These are phyloP conservation scores for Sanghuangporus sanghuang DNA, from an alignment of 1,284 basidiomycete genomes.

Conservation along the genomic window DNA sequence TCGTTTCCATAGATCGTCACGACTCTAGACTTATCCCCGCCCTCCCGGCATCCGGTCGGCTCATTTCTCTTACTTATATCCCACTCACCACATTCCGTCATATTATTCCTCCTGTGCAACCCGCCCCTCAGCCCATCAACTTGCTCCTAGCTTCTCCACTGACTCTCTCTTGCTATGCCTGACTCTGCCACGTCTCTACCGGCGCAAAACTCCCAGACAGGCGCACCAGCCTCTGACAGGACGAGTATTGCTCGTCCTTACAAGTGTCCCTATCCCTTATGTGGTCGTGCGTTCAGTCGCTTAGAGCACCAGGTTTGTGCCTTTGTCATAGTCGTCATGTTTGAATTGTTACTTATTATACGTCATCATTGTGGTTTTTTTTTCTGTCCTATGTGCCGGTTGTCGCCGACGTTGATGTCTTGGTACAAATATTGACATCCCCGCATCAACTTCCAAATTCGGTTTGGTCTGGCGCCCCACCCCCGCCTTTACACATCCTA, in stretches of 20 bases:
- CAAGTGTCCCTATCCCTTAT: conserved; percentile 92
- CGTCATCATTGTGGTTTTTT: not conserved
- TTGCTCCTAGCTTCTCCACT: not conserved
- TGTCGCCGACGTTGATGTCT: conserved; percentile 14
- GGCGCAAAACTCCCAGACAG: not conserved
- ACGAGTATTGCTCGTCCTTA: conserved; percentile 74
- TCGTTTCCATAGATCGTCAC: not conserved
- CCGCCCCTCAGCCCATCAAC: not conserved
- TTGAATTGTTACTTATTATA: conserved; percentile 2
- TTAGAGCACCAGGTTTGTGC: conserved; percentile 84
- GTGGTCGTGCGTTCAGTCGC: conserved; percentile 85
- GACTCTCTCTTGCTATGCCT: not conserved
- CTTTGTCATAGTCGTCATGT: conserved; percentile 17
- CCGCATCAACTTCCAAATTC: conserved; percentile 1
- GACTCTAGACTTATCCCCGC: not conserved
- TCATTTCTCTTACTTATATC: not conserved
- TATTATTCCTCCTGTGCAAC: not conserved
- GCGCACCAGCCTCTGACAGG: conserved; percentile 31
- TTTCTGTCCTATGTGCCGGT: conserved; percentile 15
- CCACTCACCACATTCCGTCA: not conserved
- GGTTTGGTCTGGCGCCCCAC: not conserved
- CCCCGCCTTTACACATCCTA: not conserved
- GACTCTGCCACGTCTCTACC: conserved; percentile 6
- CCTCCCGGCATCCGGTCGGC: not conserved
- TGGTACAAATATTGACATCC: not conserved